Percentiles rank a stretch among this genome's conserved stretches.
Evolutionary conservation across 352 stramenopile species (phyloP).

Genomic region (Phytophthora podocarpi): DNA sequence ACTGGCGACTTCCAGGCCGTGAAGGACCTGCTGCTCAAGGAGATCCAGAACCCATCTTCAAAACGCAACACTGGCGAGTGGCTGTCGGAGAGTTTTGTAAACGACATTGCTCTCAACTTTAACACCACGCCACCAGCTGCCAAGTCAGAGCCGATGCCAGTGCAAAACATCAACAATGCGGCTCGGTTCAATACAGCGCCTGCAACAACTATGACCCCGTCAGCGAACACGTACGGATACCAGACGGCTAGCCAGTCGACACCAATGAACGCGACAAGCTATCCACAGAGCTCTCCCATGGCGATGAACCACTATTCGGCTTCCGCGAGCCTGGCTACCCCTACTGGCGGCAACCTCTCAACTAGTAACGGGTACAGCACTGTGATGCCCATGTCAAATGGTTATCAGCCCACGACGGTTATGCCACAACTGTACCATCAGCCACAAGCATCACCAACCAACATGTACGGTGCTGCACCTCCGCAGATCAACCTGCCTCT

Average conservation of each 20-base stretch:
- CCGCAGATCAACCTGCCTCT: constrained; percentile 69
- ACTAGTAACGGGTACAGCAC: constrained; percentile 29
- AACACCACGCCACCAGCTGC: constrained; percentile 18
- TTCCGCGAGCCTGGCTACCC: constrained; percentile 17
- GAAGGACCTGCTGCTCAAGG: constrained; percentile 67
- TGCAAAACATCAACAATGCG: constrained; percentile 22
- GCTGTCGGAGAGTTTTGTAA: constrained; percentile 78
- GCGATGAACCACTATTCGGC: constrained; percentile 35
- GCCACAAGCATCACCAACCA: constrained; percentile 40
- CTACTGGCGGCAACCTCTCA: constrained; percentile 20
- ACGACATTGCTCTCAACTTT: constrained; percentile 74
- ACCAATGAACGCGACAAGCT: constrained; percentile 22
- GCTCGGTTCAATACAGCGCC: constrained; percentile 17
- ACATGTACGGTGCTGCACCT: constrained; percentile 32
- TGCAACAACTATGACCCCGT: constrained; percentile 12
- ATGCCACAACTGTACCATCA: constrained; percentile 43
- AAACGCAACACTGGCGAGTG: constrained; percentile 78
- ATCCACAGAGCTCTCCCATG: constrained; percentile 39
- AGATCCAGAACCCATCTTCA: constrained; percentile 64
- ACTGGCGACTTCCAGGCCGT: constrained; percentile 80
- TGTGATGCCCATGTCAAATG: constrained; percentile 21
- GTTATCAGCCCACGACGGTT: constrained; percentile 29
- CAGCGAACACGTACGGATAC: constrained; percentile 40
- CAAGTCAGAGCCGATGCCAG: constrained; percentile 26
- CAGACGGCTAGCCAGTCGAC: constrained; percentile 25